phyloP scores from a whole-genome alignment of 768 basidiomycete species.

The Lactarius deliciosus region DNA sequence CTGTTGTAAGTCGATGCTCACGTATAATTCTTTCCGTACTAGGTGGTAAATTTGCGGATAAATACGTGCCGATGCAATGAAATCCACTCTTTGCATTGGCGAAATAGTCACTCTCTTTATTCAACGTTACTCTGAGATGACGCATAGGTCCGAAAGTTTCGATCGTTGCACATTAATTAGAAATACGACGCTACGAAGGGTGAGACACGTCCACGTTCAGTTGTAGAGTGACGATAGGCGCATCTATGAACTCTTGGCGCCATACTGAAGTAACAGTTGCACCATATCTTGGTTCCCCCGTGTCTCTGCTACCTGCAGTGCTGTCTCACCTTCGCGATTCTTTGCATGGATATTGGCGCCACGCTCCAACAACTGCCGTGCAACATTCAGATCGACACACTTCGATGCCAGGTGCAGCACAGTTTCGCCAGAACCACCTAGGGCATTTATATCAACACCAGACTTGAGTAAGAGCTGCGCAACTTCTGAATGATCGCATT shows the following conservation, averaged over 20 bases:
- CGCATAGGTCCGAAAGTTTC: conserved; percentile 31
- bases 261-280: neutral
- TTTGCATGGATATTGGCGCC: neutral
- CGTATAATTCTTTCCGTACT: neutral
- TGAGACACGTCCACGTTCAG: neutral
- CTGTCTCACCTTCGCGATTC: neutral
- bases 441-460: neutral
- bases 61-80: conserved; percentile 53
- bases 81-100: neutral
- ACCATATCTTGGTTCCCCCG: neutral
- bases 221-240: neutral
- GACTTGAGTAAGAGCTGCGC: neutral
- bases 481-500: neutral
- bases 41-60: conserved; percentile 76
- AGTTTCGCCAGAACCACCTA: neutral
- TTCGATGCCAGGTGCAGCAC: neutral
- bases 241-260: neutral
- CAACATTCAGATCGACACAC: neutral
- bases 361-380: neutral
- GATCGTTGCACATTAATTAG: neutral
- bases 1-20: conserved; percentile 48
- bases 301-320: neutral
- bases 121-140: neutral
- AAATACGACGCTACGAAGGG: neutral
- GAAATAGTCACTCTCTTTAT: too few relatives aligned